Percentiles rank a stretch among this genome's conserved stretches.
Conservation (phyloP, 495 filamentous ascomycete species). For the Xeromyces bisporus region DNA sequence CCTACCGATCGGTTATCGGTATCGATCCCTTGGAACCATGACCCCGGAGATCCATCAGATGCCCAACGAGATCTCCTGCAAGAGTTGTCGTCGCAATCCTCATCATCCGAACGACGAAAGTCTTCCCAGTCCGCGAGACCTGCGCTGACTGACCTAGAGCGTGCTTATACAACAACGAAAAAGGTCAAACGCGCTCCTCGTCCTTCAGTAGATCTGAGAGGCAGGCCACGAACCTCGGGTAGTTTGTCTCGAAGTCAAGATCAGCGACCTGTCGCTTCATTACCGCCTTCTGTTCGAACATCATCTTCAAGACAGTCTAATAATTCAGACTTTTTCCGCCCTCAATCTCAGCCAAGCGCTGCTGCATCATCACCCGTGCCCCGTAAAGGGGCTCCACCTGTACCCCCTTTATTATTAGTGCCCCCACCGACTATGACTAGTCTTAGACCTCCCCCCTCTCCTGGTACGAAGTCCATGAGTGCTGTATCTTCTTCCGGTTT, state of each 20-base stretch:
- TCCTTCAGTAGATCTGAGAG: slow-evolving; percentile 52
- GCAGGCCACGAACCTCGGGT: slow-evolving; percentile 45
- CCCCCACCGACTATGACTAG: slow-evolving; percentile 32
- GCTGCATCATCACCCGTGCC: slow-evolving; percentile 20
- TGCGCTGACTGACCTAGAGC: slow-evolving; percentile 42
- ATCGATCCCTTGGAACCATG: slow-evolving; percentile 3
- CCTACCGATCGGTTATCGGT: slow-evolving; percentile 8
- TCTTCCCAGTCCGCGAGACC: slow-evolving; percentile 53
- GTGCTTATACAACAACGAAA: slow-evolving; percentile 37
- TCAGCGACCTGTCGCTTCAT: slow-evolving; percentile 53
- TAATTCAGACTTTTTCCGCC: slow-evolving; percentile 14
- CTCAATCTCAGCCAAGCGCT: slow-evolving; percentile 27
- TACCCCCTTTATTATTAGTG: slow-evolving; percentile 27
- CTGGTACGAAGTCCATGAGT: slow-evolving; percentile 33
- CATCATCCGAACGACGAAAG: slow-evolving; percentile 21
- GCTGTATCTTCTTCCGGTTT: slow-evolving; percentile 41
- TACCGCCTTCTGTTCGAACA: slow-evolving; percentile 36
- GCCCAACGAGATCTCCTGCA: slow-evolving; percentile 18
- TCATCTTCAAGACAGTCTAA: slow-evolving; percentile 25
- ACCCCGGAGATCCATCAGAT: slow-evolving; percentile 7
- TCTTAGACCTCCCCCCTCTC: slow-evolving; percentile 32
- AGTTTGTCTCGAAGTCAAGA: slow-evolving; percentile 25
- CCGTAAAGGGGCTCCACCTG: slow-evolving; percentile 21
- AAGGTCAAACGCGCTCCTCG: slow-evolving; percentile 76
- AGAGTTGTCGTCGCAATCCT: slow-evolving; percentile 20